Conservation (phyloP, 1,139 yeast species). For the Lodderomyces pseudojiufengensis region DNA sequence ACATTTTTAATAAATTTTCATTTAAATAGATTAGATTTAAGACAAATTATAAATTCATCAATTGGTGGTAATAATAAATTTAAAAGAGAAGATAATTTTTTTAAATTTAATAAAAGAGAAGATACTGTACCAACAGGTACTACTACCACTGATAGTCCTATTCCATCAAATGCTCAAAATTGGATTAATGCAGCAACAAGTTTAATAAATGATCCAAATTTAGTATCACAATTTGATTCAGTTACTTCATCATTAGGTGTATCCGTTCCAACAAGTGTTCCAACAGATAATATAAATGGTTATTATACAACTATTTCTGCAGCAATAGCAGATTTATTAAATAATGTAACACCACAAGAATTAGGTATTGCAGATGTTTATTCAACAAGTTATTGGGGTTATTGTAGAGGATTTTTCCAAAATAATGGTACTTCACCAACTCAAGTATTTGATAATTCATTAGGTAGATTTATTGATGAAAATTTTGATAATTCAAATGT, state of each 20-base stretch:
- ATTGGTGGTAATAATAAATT: not conserved
- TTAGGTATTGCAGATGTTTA: conserved; percentile 61
- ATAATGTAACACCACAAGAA: conserved; percentile 19
- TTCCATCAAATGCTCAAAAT: conserved; percentile 2
- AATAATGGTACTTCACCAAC: conserved; percentile 14
- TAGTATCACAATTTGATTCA: conserved; percentile 4
- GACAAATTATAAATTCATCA: conserved; percentile 22
- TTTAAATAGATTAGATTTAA: conserved; percentile 30
- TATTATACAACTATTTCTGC: conserved; percentile 13
- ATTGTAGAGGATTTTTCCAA: conserved; percentile 52
- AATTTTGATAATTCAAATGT: conserved; percentile 31
- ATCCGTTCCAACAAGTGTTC: conserved; percentile 3
- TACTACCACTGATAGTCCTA: conserved; percentile 1
- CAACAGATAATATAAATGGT: conserved; percentile 10
- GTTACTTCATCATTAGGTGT: conserved; percentile 7
- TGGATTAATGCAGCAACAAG: conserved; percentile 2
- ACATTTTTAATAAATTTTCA: conserved; percentile 40
- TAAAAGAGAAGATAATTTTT: conserved; percentile 6
- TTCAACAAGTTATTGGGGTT: conserved; percentile 68
- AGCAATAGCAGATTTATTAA: conserved; percentile 15
- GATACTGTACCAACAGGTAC: conserved; percentile 3
- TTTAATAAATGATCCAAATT: not conserved
- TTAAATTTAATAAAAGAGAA: conserved; percentile 11
- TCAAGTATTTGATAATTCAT: conserved; percentile 5
- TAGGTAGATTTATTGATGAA: conserved; percentile 10